Conservation (phyloP, 2,329 filamentous ascomycete species). For the Meredithiella fracta region DNA sequence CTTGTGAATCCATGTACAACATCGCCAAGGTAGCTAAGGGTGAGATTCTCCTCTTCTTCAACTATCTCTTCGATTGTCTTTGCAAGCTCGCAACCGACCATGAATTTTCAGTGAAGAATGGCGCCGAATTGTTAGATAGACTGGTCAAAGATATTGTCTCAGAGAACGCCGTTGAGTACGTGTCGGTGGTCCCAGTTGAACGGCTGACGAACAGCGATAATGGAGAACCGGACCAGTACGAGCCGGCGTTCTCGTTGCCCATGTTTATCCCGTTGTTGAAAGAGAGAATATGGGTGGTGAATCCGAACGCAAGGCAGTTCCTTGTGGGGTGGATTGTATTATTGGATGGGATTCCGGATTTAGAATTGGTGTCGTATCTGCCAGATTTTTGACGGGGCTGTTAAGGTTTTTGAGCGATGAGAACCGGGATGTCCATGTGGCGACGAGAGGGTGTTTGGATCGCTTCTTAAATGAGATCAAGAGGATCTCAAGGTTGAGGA, state of each 20-base stretch:
- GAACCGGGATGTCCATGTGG: constrained; percentile 86
- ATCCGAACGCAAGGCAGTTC: constrained; percentile 88
- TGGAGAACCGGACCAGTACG: constrained; percentile 29
- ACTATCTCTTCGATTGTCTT: constrained; percentile 91
- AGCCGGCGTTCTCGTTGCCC: constrained; percentile 68
- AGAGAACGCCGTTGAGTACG: constrained; percentile 85
- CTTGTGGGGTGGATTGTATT: constrained; percentile 91
- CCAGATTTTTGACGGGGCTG: constrained; percentile 82
- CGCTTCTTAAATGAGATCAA: constrained; percentile 88
- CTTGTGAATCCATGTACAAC: constrained; percentile 99
- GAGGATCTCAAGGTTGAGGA: constrained; percentile 82
- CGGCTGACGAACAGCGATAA: constrained; percentile 30
- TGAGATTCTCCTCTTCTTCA: constrained; percentile 93
- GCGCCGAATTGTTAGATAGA: constrained; percentile 84
- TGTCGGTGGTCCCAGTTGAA: constrained; percentile 60
- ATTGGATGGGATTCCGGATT: constrained; percentile 87
- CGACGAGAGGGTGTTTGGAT: constrained; percentile 76
- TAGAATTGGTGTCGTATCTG: constrained; percentile 83
- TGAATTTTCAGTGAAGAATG: constrained; percentile 94
- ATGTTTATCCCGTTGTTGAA: constrained; percentile 86
- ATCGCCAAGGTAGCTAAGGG: constrained; percentile 98
- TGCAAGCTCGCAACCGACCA: constrained; percentile 95
- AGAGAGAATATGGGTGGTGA: constrained; percentile 85
- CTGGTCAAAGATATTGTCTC: constrained; percentile 93
- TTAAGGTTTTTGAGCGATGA: constrained; percentile 84